Evolutionary conservation across 2,329 filamentous ascomycete species (phyloP).

Genomic region (Penicillium concentricum): DNA sequence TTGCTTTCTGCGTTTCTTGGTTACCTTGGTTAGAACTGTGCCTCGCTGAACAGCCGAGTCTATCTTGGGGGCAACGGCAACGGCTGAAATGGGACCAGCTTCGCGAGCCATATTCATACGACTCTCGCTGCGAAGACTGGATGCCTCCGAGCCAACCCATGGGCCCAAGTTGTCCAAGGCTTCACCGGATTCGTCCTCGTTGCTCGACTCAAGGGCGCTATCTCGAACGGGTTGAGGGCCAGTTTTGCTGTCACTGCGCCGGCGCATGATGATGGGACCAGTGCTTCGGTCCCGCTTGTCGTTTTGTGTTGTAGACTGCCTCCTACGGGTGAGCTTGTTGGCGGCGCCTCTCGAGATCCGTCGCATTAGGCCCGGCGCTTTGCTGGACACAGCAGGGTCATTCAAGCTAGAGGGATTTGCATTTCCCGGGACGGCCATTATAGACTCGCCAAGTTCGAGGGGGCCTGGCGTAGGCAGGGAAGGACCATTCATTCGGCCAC

Average conservation of each 20-base stretch:
- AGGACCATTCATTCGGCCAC: slow-evolving; percentile 28
- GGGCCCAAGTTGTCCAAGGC: slow-evolving; percentile 45
- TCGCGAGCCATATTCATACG: slow-evolving; percentile 34
- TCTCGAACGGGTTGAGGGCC: slow-evolving; percentile 57
- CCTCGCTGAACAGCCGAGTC: slow-evolving; percentile 76
- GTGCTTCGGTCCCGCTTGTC: slow-evolving; percentile 82
- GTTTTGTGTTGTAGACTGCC: slow-evolving; percentile 74
- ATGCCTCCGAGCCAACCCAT: slow-evolving; percentile 43
- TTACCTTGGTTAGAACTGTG: slow-evolving; percentile 76
- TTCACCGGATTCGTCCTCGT: slow-evolving; percentile 45
- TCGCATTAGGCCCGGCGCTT: slow-evolving; percentile 71
- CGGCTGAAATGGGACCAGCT: slow-evolving; percentile 22
- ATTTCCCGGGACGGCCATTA: slow-evolving; percentile 50
- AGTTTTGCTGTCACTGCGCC: slow-evolving; percentile 85
- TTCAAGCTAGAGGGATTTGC: slow-evolving; percentile 55
- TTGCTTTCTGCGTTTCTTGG: slow-evolving; percentile 72
- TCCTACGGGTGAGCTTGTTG: slow-evolving; percentile 65
- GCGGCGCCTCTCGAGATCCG: slow-evolving; percentile 79
- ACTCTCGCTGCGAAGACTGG: slow-evolving; percentile 40
- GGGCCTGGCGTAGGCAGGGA: slow-evolving; percentile 47
- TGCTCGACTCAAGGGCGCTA: slow-evolving; percentile 44
- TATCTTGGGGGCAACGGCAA: slow-evolving; percentile 63
- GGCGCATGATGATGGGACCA: slow-evolving; percentile 81
- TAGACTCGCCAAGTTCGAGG: slow-evolving; percentile 72
- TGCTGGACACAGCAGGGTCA: slow-evolving; percentile 55